These are phyloP conservation scores for Sphagnum tenellum DNA, from an alignment of 225 moss, liverwort and hornwort genomes.

Conservation along the genomic window DNA sequence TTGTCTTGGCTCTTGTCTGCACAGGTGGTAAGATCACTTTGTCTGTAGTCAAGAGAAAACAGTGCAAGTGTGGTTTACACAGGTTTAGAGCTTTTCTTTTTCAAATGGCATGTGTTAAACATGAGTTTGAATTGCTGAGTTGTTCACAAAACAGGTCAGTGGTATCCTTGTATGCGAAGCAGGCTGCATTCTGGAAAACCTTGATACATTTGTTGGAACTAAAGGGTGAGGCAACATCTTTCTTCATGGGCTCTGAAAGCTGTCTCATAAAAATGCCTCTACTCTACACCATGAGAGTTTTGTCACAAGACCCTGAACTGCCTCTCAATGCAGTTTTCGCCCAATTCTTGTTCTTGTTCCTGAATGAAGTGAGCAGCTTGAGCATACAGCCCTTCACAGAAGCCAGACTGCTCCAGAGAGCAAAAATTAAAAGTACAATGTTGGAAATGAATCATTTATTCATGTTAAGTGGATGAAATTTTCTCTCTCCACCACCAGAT, in stretches of 20 bases:
- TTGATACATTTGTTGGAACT: slow-evolving; percentile 62
- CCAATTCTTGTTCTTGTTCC: slow-evolving; percentile 3
- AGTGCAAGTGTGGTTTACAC: no score
- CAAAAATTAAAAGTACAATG: no score
- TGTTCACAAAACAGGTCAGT: slow-evolving; percentile 43
- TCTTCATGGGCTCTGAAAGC: slow-evolving; percentile 5
- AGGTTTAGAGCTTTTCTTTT: no score
- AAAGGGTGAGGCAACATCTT: slow-evolving; percentile 41
- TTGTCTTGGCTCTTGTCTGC: no score
- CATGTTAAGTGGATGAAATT: background rate
- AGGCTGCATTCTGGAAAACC: slow-evolving; percentile 90
- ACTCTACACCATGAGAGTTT: no score
- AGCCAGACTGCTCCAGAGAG: no score
- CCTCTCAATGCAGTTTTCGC: slow-evolving; percentile 2
- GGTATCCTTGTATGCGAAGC: slow-evolving; percentile 96
- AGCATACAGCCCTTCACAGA: no score
- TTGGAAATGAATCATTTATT: background rate
- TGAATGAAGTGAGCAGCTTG: background rate
- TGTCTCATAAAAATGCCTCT: no score
- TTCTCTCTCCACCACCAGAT: background rate
- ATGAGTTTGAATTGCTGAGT: slow-evolving; percentile 2
- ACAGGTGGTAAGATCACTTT: no score
- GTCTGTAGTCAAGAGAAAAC: no score
- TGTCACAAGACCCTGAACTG: no score
- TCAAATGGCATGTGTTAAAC: no score